Conservation (phyloP, 148 eudicot species). For the Linanthus parryae region DNA sequence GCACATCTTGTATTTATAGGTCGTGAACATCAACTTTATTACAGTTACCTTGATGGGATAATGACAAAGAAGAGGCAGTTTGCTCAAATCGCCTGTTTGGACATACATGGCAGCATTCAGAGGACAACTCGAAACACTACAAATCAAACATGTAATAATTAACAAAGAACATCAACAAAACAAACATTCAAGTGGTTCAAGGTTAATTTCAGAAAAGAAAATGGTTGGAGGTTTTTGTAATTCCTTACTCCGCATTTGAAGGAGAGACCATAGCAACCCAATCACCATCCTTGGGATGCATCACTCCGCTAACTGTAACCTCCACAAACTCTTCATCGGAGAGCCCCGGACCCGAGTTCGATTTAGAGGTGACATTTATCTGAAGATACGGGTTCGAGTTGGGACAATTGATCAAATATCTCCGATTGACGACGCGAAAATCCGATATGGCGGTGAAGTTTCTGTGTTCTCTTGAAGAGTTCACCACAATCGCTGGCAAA, state of each 20-base stretch:
- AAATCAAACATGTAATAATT: neutral
- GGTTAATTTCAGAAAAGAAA: neutral
- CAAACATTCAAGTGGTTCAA: neutral
- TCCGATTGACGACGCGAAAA: conserved; percentile 53
- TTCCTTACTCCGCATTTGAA: conserved; percentile 42
- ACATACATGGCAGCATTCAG: conserved; percentile 30
- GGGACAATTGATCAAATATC: conserved; percentile 28
- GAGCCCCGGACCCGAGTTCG: conserved; percentile 23
- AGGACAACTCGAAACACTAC: conserved; percentile 56
- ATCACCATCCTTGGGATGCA: conserved; percentile 31
- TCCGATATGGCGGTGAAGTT: conserved; percentile 41
- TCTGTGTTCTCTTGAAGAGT: conserved; percentile 12
- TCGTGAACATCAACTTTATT: too few relatives aligned
- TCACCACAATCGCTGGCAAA: conserved; percentile 2
- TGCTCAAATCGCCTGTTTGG: conserved; percentile 72
- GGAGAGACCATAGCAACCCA: conserved; percentile 92
- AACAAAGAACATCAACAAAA: neutral
- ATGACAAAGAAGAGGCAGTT: conserved; percentile 86
- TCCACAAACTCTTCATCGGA: conserved; percentile 48
- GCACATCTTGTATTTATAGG: too few relatives aligned
- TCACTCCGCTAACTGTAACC: conserved; percentile 51
- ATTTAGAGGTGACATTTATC: conserved; percentile 31
- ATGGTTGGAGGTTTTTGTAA: neutral
- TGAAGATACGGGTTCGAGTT: conserved; percentile 35
- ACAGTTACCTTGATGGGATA: conserved; percentile 78